Evolutionary conservation across 148 eudicot genomes (phyloP).

Genomic region (Pharnaceum exiguum): DNA sequence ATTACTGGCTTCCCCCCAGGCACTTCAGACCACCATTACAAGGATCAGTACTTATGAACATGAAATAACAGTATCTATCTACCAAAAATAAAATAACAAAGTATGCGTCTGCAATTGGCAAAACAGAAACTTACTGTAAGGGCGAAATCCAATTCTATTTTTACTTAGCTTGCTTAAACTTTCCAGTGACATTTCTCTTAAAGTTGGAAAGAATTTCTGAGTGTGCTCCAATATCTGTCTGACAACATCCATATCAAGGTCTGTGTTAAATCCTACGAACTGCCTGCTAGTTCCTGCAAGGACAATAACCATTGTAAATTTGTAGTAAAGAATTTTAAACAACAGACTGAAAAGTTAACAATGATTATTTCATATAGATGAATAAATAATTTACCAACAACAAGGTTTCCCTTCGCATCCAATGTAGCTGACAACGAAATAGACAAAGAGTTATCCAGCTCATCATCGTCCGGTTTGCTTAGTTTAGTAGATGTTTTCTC

Average conservation of each 20-base stretch:
- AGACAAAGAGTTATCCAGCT: slow-evolving; percentile 44
- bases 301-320: slow-evolving; percentile 9
- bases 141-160: slow-evolving; percentile 75
- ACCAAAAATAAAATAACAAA: not conserved
- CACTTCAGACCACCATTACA: slow-evolving; percentile 10
- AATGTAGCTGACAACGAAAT: slow-evolving; percentile 85
- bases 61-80: too few relatives aligned
- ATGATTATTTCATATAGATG: not conserved
- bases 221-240: slow-evolving; percentile 64
- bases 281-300: slow-evolving; percentile 76
- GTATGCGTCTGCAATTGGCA: not conserved
- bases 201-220: slow-evolving; percentile 59
- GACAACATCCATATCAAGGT: slow-evolving; percentile 48
- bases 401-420: slow-evolving; percentile 72
- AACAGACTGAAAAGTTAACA: not conserved
- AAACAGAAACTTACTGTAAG: slow-evolving; percentile 65
- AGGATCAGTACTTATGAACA: not conserved
- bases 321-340: not conserved
- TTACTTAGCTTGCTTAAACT: slow-evolving; percentile 36
- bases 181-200: slow-evolving; percentile 40
- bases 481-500: slow-evolving; percentile 12
- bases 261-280: slow-evolving; percentile 63
- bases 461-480: slow-evolving; percentile 6
- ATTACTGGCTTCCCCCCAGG: slow-evolving; percentile 23
- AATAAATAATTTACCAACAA: slow-evolving; percentile 45